Conservation (phyloP, 345 rosid species). For the Gossypioides kirkii region DNA sequence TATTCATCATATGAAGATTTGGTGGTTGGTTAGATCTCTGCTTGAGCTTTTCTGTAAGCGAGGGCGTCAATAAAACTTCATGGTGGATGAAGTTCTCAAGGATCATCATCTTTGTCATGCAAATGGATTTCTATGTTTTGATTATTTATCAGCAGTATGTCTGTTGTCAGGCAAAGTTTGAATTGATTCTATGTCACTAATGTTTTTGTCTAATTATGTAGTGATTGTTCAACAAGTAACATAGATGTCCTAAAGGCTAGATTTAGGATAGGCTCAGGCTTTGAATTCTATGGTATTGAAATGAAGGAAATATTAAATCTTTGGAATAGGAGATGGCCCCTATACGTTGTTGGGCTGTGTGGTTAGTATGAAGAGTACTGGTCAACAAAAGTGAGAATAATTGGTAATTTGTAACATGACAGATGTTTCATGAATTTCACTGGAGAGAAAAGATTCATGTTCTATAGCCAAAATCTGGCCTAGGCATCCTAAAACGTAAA, state of each 20-base stretch:
- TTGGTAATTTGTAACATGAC: background rate
- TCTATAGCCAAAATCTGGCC: background rate
- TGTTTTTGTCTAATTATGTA: background rate
- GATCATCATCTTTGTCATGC: background rate
- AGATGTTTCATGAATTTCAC: background rate
- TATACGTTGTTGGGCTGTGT: background rate
- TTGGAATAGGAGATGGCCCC: background rate
- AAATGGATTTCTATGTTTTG: background rate
- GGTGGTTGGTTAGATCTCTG: background rate
- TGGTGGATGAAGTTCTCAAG: background rate
- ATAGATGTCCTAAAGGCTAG: background rate
- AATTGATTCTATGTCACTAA: background rate
- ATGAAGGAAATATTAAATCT: background rate
- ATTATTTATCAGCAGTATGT: background rate
- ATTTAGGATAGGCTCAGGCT: background rate
- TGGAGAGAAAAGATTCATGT: slow-evolving; percentile 8
- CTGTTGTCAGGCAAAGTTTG: background rate
- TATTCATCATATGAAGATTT: background rate
- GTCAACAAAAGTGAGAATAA: background rate
- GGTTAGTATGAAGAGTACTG: background rate
- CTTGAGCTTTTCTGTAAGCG: background rate
- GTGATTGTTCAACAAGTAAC: background rate
- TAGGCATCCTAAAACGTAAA: background rate
- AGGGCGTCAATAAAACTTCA: background rate
- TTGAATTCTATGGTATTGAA: background rate